Base-by-base conservation (phyloP, 1,284 basidiomycete genomes). In the Rugosomyces carneus region DNA sequence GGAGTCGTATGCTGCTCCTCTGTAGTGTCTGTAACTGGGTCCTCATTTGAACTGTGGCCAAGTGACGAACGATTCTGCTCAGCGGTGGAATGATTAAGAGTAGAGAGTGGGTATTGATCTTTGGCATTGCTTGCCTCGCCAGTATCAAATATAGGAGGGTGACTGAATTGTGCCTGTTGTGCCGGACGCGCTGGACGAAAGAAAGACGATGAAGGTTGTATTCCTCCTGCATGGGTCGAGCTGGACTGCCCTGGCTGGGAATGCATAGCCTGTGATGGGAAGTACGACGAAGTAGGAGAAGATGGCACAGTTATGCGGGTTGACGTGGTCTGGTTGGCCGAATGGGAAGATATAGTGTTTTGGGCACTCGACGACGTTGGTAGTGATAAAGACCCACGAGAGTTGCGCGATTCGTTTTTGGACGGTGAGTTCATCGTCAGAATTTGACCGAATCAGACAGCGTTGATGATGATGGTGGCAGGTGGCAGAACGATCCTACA, bases 131-230 rank as follows among this genome's bases (percentile, higher is more conserved):
- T 11, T 7, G 49, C 40, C 31, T 19, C 20, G 11, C 48, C 53
- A 35, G 61, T 63, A 10, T 59, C 56, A 5, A 29, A 47, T 2
- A 59, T 49, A 1, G 66, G 65, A 15, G 55, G 56, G 9, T 64
- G 64, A 2, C 65, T 65, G 45, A 63, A 65, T 35, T 61, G 57
- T 24, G 69, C 63, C 57, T 70, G 67, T 39, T 70, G 70, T 23
- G 60, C 64, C 0, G 81, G 84, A 42, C 78, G 70, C 8, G 78
- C 75, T 3, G 85, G 84, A 21, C 72, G 76, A 57, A 88, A 89
- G 66, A 89, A 87, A 5, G 81, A 80, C 8, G 82, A 76, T 15
- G 85, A 77, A 19, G 85, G 84, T 45, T 80, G 77, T 16, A 88
- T 81, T 21, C 84, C 86, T 36, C 80, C 77, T 13, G 81, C 79